Conservation (phyloP, 352 stramenopile genomes). For the Pythium sukuiense region DNA sequence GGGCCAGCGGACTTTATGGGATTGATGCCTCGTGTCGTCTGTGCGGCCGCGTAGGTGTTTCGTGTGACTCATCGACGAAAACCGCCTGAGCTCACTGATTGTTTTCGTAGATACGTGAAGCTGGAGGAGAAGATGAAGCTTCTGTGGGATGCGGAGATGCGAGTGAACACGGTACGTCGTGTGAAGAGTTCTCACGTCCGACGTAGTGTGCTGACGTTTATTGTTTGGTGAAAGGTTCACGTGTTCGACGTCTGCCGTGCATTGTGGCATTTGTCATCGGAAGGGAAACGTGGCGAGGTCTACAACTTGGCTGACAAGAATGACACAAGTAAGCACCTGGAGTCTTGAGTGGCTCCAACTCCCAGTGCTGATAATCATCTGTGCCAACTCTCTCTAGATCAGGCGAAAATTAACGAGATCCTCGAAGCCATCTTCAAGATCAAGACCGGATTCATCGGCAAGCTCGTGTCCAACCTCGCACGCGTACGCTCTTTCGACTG, state of each 20-base stretch:
- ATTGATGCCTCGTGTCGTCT: conserved; percentile 86
- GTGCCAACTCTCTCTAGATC: conserved; percentile 35
- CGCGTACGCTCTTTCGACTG: conserved; percentile 27
- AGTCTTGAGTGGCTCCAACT: too few relatives aligned
- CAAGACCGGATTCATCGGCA: conserved; percentile 82
- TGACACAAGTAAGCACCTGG: conserved; percentile 64
- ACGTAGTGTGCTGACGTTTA: not conserved
- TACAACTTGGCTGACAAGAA: conserved; percentile 89
- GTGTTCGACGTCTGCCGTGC: conserved; percentile 77
- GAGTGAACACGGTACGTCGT: conserved; percentile 73
- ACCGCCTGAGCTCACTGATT: conserved; percentile 43
- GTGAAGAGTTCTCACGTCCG: not conserved
- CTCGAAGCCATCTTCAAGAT: conserved; percentile 83
- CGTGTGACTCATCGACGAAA: conserved; percentile 11
- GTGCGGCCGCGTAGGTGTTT: conserved; percentile 69
- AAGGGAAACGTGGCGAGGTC: conserved; percentile 51
- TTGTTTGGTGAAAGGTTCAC: conserved; percentile 48
- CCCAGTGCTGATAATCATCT: not conserved
- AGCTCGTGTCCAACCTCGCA: conserved; percentile 82
- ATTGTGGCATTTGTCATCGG: conserved; percentile 70
- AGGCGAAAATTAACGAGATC: conserved; percentile 77
- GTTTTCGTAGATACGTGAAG: conserved; percentile 68
- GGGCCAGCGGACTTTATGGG: conserved; percentile 74
- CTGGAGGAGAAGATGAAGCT: conserved; percentile 88
- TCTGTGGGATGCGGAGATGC: conserved; percentile 85